Base-by-base conservation (phyloP, 2,329 filamentous ascomycete genomes). In the Colletotrichum echinochloae region DNA sequence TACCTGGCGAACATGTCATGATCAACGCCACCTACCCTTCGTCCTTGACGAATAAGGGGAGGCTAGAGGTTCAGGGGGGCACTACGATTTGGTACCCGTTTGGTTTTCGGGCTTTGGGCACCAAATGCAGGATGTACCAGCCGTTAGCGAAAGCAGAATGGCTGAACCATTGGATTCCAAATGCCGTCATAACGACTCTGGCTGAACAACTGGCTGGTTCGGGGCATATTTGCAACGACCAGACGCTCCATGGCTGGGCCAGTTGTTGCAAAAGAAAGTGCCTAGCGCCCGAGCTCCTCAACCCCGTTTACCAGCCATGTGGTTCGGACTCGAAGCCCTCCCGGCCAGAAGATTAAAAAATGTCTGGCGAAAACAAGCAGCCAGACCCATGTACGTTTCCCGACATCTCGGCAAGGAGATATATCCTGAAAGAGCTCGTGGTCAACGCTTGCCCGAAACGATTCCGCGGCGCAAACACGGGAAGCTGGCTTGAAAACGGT, bases 301-400 rank as follows among this genome's bases (percentile, higher is more conserved):
- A 68, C 65, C 68, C 64, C 65, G 68, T 60, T 69, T 68, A 46
- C 68, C 68, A 55, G 48, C 68, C 59, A 60, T 69, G 54, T 60
- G 68, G 68, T 60, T 49, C 52, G 54, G 39, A 41, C 59, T 60
- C 49, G 49, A 48, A 33, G 54, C 57, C 49, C 59, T 49, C 54
- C 46, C 54, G 39, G 37, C 46, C 46, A 64, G 59, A 65, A 69
- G 37, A 64, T 59, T 64, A 51, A 20, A 51, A 20, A 68, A 55
- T 54, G 37, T 37, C 23, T 51, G 65, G 46, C 59, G 37, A 49
- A 46, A 54, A 4, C 30, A 33, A 8, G 30, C 68, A 54, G 44
- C 55, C 35, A 55, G 54, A 37, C 46, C 63, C 67, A 54, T 67
- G 56, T 49, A 66, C 67, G 44, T 56, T 61, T 49, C 48, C 26